Conservation (phyloP, 2,329 filamentous ascomycete genomes). For the Cryoendolithus antarcticus region DNA sequence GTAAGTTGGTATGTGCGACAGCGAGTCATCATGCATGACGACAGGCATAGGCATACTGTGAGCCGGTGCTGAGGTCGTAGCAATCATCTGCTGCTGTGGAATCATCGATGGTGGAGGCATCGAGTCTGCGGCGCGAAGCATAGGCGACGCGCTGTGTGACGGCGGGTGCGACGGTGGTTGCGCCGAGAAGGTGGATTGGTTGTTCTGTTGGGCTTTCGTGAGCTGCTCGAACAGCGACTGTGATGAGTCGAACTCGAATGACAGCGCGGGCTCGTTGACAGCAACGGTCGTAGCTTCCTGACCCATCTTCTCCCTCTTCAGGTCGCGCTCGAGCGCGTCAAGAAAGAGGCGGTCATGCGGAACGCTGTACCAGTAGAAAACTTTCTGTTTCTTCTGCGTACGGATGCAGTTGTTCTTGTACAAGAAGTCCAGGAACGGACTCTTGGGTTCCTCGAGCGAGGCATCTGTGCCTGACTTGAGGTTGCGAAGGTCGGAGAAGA, state of each 20-base stretch:
- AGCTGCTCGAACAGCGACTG: slow-evolving; percentile 98
- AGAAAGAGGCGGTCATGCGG: slow-evolving; percentile 95
- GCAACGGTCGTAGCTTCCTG: slow-evolving; percentile 96
- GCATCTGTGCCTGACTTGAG: slow-evolving; percentile 97
- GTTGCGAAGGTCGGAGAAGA: slow-evolving; percentile 97
- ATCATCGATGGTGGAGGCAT: slow-evolving; percentile 90
- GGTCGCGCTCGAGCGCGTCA: slow-evolving; percentile 88
- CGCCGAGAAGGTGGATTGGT: slow-evolving; percentile 73
- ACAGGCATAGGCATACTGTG: slow-evolving; percentile 23
- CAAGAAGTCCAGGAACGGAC: slow-evolving; percentile 91
- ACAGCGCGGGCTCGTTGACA: slow-evolving; percentile 90
- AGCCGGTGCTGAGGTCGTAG: slow-evolving; percentile 16
- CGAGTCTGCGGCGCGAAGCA: slow-evolving; percentile 79
- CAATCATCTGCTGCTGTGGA: slow-evolving; percentile 40
- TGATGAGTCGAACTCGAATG: slow-evolving; percentile 98
- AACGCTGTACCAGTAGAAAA: slow-evolving; percentile 99
- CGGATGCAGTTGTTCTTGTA: slow-evolving; percentile 99
- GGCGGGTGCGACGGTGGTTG: slow-evolving; percentile 35
- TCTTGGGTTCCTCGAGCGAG: slow-evolving; percentile 96
- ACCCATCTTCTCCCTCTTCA: slow-evolving; percentile 99
- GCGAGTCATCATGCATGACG: slow-evolving; percentile 46
- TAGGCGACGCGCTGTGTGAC: slow-evolving; percentile 74
- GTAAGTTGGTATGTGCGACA: slow-evolving; percentile 57
- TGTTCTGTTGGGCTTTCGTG: slow-evolving; percentile 97
- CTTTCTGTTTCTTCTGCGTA: slow-evolving; percentile 99